Conservation (phyloP, 768 basidiomycete genomes). For the Suillus hirtellus region DNA sequence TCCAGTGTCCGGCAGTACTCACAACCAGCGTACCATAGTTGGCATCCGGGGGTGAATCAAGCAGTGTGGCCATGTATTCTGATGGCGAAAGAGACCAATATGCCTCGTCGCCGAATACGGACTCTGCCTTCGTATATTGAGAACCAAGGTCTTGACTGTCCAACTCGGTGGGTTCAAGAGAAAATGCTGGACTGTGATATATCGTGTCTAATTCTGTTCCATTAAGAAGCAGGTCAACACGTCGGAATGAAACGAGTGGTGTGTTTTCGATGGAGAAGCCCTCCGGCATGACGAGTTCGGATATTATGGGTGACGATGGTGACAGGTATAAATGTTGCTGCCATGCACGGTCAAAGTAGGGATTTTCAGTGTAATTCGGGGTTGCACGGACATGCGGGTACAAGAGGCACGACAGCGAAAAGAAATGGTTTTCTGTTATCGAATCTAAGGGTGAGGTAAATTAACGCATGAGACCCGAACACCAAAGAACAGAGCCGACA, state of each 20-base stretch:
- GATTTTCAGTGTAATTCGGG: conserved; percentile 56
- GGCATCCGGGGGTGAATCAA: conserved; percentile 42
- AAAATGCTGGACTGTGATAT: conserved; percentile 33
- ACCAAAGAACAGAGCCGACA: conserved; percentile 14
- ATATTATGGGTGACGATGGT: conserved; percentile 43
- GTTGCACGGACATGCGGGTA: conserved; percentile 68
- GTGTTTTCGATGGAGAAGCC: conserved; percentile 57
- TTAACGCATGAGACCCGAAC: neutral
- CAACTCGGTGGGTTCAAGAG: conserved; percentile 17
- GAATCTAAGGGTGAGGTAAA: conserved; percentile 45
- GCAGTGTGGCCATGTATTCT: conserved; percentile 54
- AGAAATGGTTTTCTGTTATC: conserved; percentile 73
- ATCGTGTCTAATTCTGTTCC: conserved; percentile 48
- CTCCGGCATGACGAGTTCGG: conserved; percentile 43
- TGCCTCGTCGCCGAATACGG: conserved; percentile 56
- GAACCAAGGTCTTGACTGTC: conserved; percentile 16
- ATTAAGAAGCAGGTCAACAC: conserved; percentile 59
- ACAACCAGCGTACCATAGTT: conserved; percentile 64
- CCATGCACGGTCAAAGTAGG: conserved; percentile 63
- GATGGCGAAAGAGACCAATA: conserved; percentile 54
- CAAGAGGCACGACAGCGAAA: conserved; percentile 65
- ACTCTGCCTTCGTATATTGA: conserved; percentile 31
- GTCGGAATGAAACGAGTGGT: conserved; percentile 64
- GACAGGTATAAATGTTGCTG: conserved; percentile 64
- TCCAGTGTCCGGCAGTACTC: conserved; percentile 73